A percentile compares a stretch with the other conserved stretches of the same genome.
Evolutionary conservation across 192 early-diverging fungal species (phyloP).

Genomic region (Podila clonocystis): DNA sequence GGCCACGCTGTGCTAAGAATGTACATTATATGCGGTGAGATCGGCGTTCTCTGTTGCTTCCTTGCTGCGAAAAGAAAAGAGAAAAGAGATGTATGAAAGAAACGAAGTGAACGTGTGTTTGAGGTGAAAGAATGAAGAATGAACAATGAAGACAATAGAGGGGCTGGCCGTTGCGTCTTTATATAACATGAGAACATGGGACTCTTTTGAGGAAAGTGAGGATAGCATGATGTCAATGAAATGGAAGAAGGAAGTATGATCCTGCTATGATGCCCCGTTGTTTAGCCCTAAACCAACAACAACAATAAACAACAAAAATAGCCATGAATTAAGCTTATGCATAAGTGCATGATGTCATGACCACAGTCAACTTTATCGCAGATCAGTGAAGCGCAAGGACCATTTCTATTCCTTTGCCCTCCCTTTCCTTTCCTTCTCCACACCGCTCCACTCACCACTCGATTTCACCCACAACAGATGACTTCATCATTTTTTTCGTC

Average conservation of each 20-base stretch:
- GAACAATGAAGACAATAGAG: not conserved
- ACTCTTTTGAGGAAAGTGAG: not conserved
- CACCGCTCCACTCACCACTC: too few species aligned
- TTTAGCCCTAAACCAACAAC: too few species aligned
- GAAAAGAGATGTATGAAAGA: not conserved
- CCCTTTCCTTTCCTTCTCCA: too few species aligned
- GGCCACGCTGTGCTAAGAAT: not conserved
- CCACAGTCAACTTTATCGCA: too few species aligned
- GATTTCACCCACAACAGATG: too few species aligned
- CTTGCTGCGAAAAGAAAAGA: not conserved
- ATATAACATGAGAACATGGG: not conserved
- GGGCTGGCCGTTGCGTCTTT: not conserved
- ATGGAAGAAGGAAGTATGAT: not conserved
- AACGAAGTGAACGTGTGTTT: not conserved
- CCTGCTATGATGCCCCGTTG: too few species aligned
- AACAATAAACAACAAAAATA: too few species aligned
- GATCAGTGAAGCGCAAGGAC: too few species aligned
- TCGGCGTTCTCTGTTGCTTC: not conserved
- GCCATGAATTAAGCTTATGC: too few species aligned
- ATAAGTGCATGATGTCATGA: too few species aligned
- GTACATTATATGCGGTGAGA: not conserved
- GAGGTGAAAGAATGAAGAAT: not conserved
- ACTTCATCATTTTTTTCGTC: too few species aligned
- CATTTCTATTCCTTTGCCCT: too few species aligned
- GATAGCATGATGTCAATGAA: not conserved